Conservation (phyloP, 148 eudicot species). For the Amaranthus hypochondriacus region DNA sequence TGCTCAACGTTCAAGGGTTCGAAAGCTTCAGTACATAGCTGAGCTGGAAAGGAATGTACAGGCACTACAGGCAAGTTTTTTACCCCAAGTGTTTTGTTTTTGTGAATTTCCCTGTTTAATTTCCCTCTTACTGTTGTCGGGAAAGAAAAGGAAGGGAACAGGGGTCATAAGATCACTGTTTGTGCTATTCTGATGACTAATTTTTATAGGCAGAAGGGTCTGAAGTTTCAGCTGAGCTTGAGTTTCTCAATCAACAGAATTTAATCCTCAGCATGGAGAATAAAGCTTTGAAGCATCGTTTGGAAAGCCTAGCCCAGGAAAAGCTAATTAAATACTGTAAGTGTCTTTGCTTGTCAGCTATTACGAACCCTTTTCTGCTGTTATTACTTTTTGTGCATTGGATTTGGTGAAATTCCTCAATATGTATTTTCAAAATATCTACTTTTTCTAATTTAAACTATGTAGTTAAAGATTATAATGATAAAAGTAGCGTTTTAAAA, state of each 20-base stretch:
- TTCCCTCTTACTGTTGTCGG: neutral
- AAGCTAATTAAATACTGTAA: constrained; percentile 87
- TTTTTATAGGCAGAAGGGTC: constrained; percentile 81
- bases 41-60: constrained; percentile 92
- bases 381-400: too few species aligned
- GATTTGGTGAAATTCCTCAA: neutral
- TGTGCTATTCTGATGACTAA: neutral
- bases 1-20: constrained; percentile 95
- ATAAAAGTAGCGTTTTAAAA: neutral
- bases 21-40: constrained; percentile 96
- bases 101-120: neutral
- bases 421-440: too few species aligned
- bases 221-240: constrained; percentile 90
- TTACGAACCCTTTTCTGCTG: neutral
- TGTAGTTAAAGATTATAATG: neutral
- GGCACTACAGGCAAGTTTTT: constrained; percentile 63
- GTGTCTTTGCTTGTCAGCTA: constrained; percentile 23
- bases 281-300: constrained; percentile 83
- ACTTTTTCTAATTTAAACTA: too few species aligned
- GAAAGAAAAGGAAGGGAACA: neutral
- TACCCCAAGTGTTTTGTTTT: neutral
- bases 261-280: constrained; percentile 95
- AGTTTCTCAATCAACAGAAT: constrained; percentile 88
- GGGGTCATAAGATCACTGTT: neutral
- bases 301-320: constrained; percentile 87